A percentile compares a stretch with the other conserved stretches of the same genome.
Evolutionary conservation across 2,329 filamentous ascomycete genomes (phyloP).

Genomic region (Stylonectria norvegica): DNA sequence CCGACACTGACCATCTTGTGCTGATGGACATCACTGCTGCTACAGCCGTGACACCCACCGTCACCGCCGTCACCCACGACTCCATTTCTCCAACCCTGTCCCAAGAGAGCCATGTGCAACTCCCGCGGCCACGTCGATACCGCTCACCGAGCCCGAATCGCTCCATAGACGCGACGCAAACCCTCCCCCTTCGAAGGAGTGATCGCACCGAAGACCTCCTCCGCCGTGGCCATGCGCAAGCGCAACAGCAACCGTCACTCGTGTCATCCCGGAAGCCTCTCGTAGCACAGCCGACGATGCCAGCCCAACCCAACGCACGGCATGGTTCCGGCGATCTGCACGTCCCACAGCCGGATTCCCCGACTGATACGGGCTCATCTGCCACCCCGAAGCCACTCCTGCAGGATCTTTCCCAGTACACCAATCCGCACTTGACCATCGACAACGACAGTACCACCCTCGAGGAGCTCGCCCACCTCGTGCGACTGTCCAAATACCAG

Average conservation of each 20-base stretch:
- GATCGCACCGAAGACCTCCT: slow-evolving; percentile 44
- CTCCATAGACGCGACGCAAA: slow-evolving; percentile 43
- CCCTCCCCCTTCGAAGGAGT: slow-evolving; percentile 40
- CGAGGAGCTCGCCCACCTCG: slow-evolving; percentile 73
- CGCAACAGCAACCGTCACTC: slow-evolving; percentile 36
- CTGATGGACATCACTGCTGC: slow-evolving; percentile 27
- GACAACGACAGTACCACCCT: slow-evolving; percentile 66
- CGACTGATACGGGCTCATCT: slow-evolving; percentile 43
- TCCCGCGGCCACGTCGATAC: slow-evolving; percentile 47
- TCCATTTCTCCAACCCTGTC: slow-evolving; percentile 56
- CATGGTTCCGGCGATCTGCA: slow-evolving; percentile 25
- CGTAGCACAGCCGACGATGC: slow-evolving; percentile 43
- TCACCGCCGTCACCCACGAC: slow-evolving; percentile 28
- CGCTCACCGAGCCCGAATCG: slow-evolving; percentile 55
- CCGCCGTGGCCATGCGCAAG: slow-evolving; percentile 37
- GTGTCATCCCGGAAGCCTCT: slow-evolving; percentile 46
- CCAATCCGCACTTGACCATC: slow-evolving; percentile 56
- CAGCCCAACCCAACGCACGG: slow-evolving; percentile 28
- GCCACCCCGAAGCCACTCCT: slow-evolving; percentile 52
- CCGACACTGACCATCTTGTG: slow-evolving; percentile 9
- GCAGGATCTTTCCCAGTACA: slow-evolving; percentile 63
- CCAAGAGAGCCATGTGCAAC: slow-evolving; percentile 50
- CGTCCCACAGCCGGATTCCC: slow-evolving; percentile 30
- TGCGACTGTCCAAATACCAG: slow-evolving; percentile 75
- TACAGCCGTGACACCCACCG: slow-evolving; percentile 33